Conservation (phyloP, 805 yeast species). For the Yamadazyma sp. region DNA sequence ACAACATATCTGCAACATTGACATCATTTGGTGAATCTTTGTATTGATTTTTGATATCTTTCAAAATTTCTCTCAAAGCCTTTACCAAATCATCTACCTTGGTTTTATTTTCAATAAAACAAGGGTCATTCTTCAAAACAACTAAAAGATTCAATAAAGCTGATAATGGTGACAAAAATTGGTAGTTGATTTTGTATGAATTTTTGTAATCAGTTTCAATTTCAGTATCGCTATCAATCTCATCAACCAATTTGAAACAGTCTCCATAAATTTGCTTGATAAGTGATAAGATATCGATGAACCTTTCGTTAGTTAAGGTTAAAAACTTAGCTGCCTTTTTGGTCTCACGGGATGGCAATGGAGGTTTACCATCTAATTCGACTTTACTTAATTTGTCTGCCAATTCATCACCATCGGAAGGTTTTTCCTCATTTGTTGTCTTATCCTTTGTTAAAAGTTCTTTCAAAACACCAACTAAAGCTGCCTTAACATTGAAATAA, state of each 20-base stretch:
- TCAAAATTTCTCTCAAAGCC: conserved; percentile 26
- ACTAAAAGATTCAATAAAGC: conserved; percentile 56
- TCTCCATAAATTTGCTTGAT: conserved; percentile 36
- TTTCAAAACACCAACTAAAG: conserved; percentile 64
- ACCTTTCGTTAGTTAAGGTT: conserved; percentile 39
- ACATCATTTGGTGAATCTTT: conserved; percentile 15
- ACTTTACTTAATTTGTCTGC: conserved; percentile 1
- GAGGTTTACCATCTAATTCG: conserved; percentile 6
- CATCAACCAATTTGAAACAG: conserved; percentile 23
- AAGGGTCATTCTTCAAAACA: conserved; percentile 23
- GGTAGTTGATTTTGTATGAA: conserved; percentile 17
- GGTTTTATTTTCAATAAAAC: conserved; percentile 14
- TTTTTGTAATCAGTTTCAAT: conserved; percentile 13
- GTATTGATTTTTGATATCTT: conserved; percentile 13
- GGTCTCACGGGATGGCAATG: conserved; percentile 35
- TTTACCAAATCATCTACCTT: conserved; percentile 12
- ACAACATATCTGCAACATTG: conserved; percentile 33
- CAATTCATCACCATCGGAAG: background rate
- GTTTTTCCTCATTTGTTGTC: background rate
- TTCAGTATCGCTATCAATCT: conserved; percentile 14
- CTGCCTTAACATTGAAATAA: conserved; percentile 55
- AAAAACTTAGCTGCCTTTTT: conserved; percentile 31
- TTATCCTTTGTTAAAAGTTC: conserved; percentile 51
- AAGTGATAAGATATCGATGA: conserved; percentile 41
- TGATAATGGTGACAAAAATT: conserved; percentile 42